phyloP scores from a whole-genome alignment of 768 basidiomycete genomes.

The Naganishia friedmannii region DNA sequence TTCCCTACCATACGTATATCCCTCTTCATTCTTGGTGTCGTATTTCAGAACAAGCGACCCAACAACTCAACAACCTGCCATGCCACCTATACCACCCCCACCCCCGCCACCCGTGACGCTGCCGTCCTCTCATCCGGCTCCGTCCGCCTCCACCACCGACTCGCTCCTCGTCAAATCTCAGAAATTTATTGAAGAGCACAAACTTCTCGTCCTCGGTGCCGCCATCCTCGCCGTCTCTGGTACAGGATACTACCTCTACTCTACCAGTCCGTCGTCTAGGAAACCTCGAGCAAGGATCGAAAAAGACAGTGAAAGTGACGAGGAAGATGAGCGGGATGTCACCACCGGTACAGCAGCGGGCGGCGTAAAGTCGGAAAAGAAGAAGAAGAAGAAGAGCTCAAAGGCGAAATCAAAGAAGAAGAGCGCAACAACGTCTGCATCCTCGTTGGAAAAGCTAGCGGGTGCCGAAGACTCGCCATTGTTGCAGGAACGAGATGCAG shows the following conservation, averaged over 20 bases:
- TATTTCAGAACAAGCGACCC: no score
- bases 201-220: constrained; percentile 68
- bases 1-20: no score
- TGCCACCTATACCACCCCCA: constrained; percentile 9
- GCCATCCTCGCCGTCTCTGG: constrained; percentile 68
- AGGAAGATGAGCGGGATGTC: constrained; percentile 35
- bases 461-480: constrained; percentile 64
- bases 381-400: constrained; percentile 62
- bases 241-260: constrained; percentile 66
- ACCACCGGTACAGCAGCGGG: constrained; percentile 52
- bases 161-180: constrained; percentile 40
- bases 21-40: no score
- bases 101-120: constrained; percentile 8
- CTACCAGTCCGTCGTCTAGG: constrained; percentile 9
- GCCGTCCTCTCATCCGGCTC: constrained; percentile 4
- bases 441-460: constrained; percentile 30
- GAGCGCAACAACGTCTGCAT: constrained; percentile 9
- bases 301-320: constrained; percentile 24
- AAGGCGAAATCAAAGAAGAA: constrained; percentile 54
- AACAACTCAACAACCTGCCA: neutral
- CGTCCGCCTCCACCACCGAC: constrained; percentile 27
- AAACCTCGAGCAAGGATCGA: constrained; percentile 55
- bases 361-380: constrained; percentile 21
- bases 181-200: constrained; percentile 60
- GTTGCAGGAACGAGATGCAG: constrained; percentile 69